Base-by-base conservation (phyloP, 257 asterid species). In the Thymus quinquecostatus region DNA sequence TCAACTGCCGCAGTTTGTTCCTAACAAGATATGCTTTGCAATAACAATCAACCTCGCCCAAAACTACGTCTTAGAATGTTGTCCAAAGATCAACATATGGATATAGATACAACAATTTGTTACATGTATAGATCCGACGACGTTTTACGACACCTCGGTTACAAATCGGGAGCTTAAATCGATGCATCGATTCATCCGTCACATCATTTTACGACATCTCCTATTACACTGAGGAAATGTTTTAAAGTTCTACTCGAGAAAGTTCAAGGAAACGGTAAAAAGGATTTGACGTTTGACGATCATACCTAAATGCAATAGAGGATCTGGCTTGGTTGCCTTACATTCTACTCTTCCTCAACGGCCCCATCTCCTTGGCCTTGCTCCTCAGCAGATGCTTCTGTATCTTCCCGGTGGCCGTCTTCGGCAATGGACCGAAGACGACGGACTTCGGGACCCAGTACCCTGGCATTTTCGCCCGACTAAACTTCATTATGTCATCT, bases 321-420 rank as follows among this genome's bases (percentile, higher is more conserved):
- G 21, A 21, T 21, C 21, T 21, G 21, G 21, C 21, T 21, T 21
- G 21, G 21, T 21, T 21, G 21, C 21, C 28, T 80, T 60, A 93
- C 50, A 93, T 66, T 70, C 86, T 80, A 58, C 98, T 93, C 82
- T 79, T 89, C 83, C 78, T 87, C 81, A 86, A 50, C 1, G 96
- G 84, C 41, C 97, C 99, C 92, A 94, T 84, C 79, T 91, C 92
- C 88, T 89, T 94, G 5, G 93, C 97, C 82, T 81, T 91, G 44
- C 84, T 70, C 89, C 97, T 91, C 81, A 94, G 71, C 79, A 94
- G 3, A 69, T 94, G 96, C 85, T 94, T 94, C 85, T 94, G 99
- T 69, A 91, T 91, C 74, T 94, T 94, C 50, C 99, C 99, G 0
- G 99, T 94, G 4, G 99, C 99, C 1, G 99, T 91, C 77, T 94